Evolutionary conservation across 768 basidiomycete genomes (phyloP).

Genomic region (Leucocoprinus sp.): DNA sequence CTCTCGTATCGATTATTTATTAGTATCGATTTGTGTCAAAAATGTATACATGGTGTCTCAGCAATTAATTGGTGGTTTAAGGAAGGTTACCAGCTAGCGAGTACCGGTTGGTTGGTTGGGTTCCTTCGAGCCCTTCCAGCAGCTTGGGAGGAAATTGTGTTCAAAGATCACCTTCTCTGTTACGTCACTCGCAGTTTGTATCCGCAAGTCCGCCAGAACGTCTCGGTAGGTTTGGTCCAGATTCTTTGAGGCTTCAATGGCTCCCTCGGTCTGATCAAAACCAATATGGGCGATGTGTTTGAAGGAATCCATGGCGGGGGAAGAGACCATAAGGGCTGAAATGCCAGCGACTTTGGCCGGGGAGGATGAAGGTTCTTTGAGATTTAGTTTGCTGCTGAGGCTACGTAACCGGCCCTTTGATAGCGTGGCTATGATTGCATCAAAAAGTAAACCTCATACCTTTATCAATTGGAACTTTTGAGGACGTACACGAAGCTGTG

Average conservation of each 20-base stretch:
- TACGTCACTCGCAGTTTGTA: slow-evolving; percentile 20
- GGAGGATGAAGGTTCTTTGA: slow-evolving; percentile 13
- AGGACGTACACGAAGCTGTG: background rate
- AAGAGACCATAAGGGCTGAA: slow-evolving; percentile 42
- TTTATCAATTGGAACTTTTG: slow-evolving; percentile 16
- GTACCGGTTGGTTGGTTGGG: slow-evolving; percentile 11
- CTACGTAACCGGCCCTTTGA: slow-evolving; percentile 16
- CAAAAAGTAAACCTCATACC: slow-evolving; percentile 3
- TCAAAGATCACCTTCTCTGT: slow-evolving; percentile 19
- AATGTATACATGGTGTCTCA: background rate
- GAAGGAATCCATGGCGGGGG: slow-evolving; percentile 53
- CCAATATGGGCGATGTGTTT: slow-evolving; percentile 63
- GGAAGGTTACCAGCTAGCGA: slow-evolving; percentile 9
- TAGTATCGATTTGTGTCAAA: background rate
- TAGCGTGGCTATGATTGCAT: slow-evolving; percentile 10
- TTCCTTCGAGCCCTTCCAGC: slow-evolving; percentile 23
- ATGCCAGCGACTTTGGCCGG: slow-evolving; percentile 18
- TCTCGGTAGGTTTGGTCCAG: slow-evolving; percentile 47
- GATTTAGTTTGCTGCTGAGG: slow-evolving; percentile 13
- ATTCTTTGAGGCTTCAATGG: slow-evolving; percentile 44
- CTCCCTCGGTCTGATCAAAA: slow-evolving; percentile 35
- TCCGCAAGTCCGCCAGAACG: slow-evolving; percentile 26
- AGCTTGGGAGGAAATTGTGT: slow-evolving; percentile 25
- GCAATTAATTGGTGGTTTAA: slow-evolving; percentile 5
- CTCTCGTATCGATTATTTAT: too few species aligned